Conservation (phyloP, 2,329 filamentous ascomycete species). For the Botrytis tulipae region DNA sequence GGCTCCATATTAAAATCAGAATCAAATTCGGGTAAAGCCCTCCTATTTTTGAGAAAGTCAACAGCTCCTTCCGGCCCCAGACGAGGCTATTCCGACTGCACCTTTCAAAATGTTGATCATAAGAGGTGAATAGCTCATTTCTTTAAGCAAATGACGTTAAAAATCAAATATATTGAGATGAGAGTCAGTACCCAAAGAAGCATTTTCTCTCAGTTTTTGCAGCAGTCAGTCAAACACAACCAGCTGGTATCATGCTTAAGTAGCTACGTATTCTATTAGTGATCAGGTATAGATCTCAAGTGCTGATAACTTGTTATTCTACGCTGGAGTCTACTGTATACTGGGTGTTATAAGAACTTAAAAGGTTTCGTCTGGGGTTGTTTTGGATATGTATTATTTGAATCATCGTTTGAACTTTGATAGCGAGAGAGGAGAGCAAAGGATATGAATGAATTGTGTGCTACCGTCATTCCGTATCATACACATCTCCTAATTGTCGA, state of each 20-base stretch:
- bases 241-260: neutral
- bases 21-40: neutral
- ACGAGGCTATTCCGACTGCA: neutral
- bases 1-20: neutral
- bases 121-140: neutral
- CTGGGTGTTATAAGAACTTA: accelerated
- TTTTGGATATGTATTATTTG: neutral
- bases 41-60: neutral
- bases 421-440: neutral
- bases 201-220: neutral
- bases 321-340: neutral
- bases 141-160: neutral
- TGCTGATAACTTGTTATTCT: neutral
- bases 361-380: neutral
- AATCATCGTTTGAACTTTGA: neutral
- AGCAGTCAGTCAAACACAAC: neutral
- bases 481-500: neutral
- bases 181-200: neutral
- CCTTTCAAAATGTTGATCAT: neutral
- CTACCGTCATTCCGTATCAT: too few relatives aligned
- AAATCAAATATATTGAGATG: neutral
- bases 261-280: neutral
- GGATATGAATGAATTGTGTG: neutral
- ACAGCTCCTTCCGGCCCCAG: neutral
- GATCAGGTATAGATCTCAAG: neutral